Conservation (phyloP, 2,329 filamentous ascomycete genomes). For the Zymoseptoria pseudotritici region DNA sequence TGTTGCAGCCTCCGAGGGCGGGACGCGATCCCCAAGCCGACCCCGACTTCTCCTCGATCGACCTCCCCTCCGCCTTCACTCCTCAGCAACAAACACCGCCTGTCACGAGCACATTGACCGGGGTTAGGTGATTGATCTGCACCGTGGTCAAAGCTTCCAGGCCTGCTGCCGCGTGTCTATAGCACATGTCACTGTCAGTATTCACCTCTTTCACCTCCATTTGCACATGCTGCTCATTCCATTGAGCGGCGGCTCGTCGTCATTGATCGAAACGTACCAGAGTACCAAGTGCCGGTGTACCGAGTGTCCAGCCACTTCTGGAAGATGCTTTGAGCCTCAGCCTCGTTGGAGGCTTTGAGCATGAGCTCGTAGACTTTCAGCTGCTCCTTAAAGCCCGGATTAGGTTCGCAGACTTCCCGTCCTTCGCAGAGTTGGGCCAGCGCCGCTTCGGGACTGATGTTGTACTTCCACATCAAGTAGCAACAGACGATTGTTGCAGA, state of each 20-base stretch:
- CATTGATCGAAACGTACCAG: constrained; percentile 4
- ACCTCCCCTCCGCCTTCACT: not conserved
- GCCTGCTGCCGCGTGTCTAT: not conserved
- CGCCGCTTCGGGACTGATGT: constrained; percentile 52
- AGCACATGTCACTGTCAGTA: not conserved
- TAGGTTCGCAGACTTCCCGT: constrained; percentile 78
- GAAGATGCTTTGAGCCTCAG: constrained; percentile 26
- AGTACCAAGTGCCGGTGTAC: constrained; percentile 35
- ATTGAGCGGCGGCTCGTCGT: not conserved
- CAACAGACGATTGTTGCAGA: constrained; percentile 78
- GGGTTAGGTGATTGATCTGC: not conserved
- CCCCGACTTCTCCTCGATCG: not conserved
- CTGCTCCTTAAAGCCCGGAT: constrained; percentile 82
- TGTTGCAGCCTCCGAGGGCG: not conserved
- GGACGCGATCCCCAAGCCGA: not conserved
- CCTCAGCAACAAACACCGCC: not conserved
- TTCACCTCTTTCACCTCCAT: not conserved
- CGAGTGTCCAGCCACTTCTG: constrained; percentile 28
- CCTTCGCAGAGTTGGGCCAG: constrained; percentile 61
- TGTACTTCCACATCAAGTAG: constrained; percentile 61
- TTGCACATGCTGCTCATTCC: not conserved
- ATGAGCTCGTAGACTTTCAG: constrained; percentile 79
- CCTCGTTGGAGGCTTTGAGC: constrained; percentile 31
- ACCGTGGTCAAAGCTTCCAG: not conserved
- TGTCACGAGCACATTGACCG: not conserved